Evolutionary conservation across 129 eudicot species (phyloP).

Genomic region (Apium graveolens): DNA sequence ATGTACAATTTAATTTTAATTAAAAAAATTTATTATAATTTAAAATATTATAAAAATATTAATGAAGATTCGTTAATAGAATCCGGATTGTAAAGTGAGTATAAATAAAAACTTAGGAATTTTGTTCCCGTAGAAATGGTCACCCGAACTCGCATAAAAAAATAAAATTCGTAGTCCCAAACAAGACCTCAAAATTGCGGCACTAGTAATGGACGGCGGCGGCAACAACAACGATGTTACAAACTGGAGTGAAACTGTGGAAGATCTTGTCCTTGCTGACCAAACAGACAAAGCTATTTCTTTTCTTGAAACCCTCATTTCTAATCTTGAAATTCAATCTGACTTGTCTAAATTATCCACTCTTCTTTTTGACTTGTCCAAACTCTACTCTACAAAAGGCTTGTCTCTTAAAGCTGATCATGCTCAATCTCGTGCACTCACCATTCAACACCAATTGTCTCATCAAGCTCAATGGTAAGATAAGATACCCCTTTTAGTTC

Average conservation of each 20-base stretch:
- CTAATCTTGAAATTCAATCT: conserved; percentile 28
- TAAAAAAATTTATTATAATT: no score
- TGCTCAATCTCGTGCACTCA: conserved; percentile 28
- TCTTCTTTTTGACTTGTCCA: conserved; percentile 50
- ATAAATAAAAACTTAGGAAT: no score
- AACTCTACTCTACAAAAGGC: conserved; percentile 47
- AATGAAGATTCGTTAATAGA: no score
- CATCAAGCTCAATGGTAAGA: not conserved
- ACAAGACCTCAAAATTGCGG: not conserved
- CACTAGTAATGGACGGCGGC: conserved; percentile 16
- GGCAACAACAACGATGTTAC: not conserved
- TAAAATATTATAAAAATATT: no score
- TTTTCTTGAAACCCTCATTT: conserved; percentile 34
- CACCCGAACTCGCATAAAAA: no score
- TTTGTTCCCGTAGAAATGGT: no score
- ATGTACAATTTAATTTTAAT: no score
- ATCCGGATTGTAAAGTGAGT: no score
- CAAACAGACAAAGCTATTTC: conserved; percentile 41
- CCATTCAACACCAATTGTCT: conserved; percentile 13
- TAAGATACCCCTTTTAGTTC: not conserved
- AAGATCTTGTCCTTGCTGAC: conserved; percentile 42
- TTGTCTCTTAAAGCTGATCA: conserved; percentile 50
- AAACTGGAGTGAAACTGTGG: conserved; percentile 59
- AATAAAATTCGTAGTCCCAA: not conserved
- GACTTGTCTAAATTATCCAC: conserved; percentile 26